Evolutionary conservation across 768 basidiomycete species (phyloP).

Genomic region (Kwoniella botswanensis): DNA sequence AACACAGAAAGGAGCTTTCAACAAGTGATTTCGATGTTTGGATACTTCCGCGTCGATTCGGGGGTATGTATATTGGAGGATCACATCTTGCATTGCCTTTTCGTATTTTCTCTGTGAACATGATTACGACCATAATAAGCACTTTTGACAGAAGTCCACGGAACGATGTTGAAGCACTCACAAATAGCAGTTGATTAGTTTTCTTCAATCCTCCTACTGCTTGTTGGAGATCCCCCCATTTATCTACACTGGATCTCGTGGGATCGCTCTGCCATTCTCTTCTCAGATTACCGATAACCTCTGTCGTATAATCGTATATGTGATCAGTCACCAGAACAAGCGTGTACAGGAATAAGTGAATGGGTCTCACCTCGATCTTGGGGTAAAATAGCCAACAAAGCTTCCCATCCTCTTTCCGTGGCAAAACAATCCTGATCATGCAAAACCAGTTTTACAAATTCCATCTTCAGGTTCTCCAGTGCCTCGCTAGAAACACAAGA

Average conservation of each 20-base stretch:
- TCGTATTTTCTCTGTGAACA: constrained; percentile 54
- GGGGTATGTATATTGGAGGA: constrained; percentile 93
- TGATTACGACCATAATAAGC: not conserved
- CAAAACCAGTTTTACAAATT: constrained; percentile 74
- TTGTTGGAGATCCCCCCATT: constrained; percentile 70
- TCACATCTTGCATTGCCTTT: constrained; percentile 77
- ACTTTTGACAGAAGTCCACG: not conserved
- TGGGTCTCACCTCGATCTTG: constrained; percentile 61
- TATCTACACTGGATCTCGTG: constrained; percentile 67
- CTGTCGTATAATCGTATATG: constrained; percentile 25
- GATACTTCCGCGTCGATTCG: constrained; percentile 96
- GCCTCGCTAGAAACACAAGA: constrained; percentile 59
- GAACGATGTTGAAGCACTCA: constrained; percentile 1
- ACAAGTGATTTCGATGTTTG: constrained; percentile 94
- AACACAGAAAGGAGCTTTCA: constrained; percentile 96
- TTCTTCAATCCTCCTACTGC: constrained; percentile 27
- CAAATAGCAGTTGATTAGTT: constrained; percentile 29
- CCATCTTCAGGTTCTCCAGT: constrained; percentile 62
- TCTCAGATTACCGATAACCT: constrained; percentile 63
- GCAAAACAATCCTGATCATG: constrained; percentile 83
- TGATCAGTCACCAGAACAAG: not conserved
- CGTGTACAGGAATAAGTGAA: not conserved
- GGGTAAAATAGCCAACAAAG: constrained; percentile 75
- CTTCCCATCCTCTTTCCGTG: constrained; percentile 72
- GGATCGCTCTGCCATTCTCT: constrained; percentile 68